A percentile compares a stretch with the other conserved stretches of the same genome.
Conservation (phyloP, 106 monocot species). For the Ottelia alismoides region DNA sequence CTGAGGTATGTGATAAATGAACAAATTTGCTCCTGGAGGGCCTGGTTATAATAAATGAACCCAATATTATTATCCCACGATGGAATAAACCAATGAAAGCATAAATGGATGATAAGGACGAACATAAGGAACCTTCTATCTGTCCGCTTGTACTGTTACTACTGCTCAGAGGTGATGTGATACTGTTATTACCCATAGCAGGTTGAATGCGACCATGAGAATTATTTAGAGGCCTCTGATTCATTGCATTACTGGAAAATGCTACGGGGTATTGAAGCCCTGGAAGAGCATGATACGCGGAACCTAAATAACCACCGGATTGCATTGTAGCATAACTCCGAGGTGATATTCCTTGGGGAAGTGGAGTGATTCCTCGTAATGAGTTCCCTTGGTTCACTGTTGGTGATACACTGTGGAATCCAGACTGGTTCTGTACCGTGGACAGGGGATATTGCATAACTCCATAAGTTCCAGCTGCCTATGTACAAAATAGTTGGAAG, state of each 20-base stretch:
- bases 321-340: conserved; percentile 54
- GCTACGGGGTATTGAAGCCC: conserved; percentile 70
- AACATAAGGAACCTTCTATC: conserved; percentile 80
- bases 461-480: conserved; percentile 67
- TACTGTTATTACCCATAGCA: conserved; percentile 17
- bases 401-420: conserved; percentile 44
- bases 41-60: conserved; percentile 33
- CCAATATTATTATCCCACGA: too few species aligned
- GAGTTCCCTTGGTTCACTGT: conserved; percentile 49
- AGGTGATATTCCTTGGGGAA: conserved; percentile 24
- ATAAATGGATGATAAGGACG: too few species aligned
- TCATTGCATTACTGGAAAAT: conserved; percentile 33
- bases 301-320: conserved; percentile 39
- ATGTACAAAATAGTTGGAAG: too few species aligned
- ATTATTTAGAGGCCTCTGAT: conserved; percentile 31
- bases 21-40: conserved; percentile 94
- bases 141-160: conserved; percentile 37
- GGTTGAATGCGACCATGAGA: conserved; percentile 27
- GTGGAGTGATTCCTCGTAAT: conserved; percentile 32
- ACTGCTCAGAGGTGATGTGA: conserved; percentile 22
- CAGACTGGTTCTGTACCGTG: conserved; percentile 73
- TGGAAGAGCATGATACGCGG: conserved; percentile 49
- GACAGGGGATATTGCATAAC: conserved; percentile 75
- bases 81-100: too few species aligned
- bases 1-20: conserved; percentile 98